Evolutionary conservation across 116 monocot genomes (phyloP).

Genomic region (Dioscorea cayenensis): DNA sequence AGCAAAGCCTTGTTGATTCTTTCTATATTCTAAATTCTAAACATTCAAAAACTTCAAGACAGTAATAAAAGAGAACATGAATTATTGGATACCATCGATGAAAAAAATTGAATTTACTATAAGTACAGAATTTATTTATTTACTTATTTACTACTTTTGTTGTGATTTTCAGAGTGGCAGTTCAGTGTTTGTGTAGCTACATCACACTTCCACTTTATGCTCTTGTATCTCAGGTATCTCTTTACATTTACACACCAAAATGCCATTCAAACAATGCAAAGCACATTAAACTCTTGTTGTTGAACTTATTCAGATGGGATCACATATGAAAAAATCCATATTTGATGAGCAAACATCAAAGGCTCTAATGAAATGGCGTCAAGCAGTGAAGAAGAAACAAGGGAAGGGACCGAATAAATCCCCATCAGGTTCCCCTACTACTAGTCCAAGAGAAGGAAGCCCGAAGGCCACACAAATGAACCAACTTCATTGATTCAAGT

Average conservation of each 20-base stretch:
- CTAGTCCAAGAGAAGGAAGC: conserved; percentile 24
- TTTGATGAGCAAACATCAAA: conserved; percentile 86
- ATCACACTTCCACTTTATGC: conserved; percentile 95
- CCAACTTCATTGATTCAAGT: conserved; percentile 12
- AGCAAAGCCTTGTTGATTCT: too few species aligned
- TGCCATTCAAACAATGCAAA: not conserved
- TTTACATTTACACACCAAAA: not conserved
- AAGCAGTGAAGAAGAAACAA: conserved; percentile 60
- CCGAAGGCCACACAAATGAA: conserved; percentile 2
- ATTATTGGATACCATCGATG: too few species aligned
- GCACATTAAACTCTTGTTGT: not conserved
- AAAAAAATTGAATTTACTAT: not conserved
- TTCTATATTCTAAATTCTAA: too few species aligned
- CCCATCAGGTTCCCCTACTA: conserved; percentile 14
- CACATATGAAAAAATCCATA: conserved; percentile 78
- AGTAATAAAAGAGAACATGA: too few species aligned
- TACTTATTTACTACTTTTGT: not conserved
- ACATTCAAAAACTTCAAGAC: too few species aligned
- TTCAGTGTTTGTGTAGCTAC: conserved; percentile 84
- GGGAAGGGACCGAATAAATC: conserved; percentile 20
- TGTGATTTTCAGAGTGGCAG: conserved; percentile 36
- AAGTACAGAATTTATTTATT: not conserved
- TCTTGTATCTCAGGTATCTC: conserved; percentile 57
- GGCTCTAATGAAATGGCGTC: conserved; percentile 68
- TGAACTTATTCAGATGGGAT: conserved; percentile 56